Percentiles rank a stretch among this genome's conserved stretches.
Conservation (phyloP, 352 stramenopile species). For the Globisporangium middletonii region DNA sequence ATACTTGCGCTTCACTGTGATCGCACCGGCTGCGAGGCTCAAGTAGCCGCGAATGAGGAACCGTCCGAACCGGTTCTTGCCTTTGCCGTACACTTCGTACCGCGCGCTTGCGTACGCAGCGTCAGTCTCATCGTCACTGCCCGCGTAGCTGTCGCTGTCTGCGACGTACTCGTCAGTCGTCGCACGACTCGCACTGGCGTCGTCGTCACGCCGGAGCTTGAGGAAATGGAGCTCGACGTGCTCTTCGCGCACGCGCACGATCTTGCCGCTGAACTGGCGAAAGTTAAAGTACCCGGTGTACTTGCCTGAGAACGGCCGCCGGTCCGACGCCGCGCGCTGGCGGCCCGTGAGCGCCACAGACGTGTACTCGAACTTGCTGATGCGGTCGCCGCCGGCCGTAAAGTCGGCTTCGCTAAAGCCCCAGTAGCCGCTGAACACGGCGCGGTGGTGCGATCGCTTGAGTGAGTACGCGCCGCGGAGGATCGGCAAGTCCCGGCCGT, state of each 20-base stretch:
- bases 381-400: constrained; percentile 13
- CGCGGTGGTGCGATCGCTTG: constrained; percentile 27
- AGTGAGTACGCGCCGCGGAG: constrained; percentile 49
- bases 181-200: not conserved
- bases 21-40: constrained; percentile 32
- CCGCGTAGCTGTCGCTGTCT: constrained; percentile 20
- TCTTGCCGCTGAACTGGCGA: constrained; percentile 54
- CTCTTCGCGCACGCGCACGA: constrained; percentile 53
- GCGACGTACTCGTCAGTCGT: no score
- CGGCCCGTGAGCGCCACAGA: constrained; percentile 29
- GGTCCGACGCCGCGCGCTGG: constrained; percentile 21
- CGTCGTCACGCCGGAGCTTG: constrained; percentile 23
- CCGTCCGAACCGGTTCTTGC: constrained; percentile 55
- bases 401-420: constrained; percentile 63
- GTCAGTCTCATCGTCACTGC: constrained; percentile 17
- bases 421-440: constrained; percentile 49
- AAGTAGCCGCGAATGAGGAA: constrained; percentile 69
- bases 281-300: constrained; percentile 73
- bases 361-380: constrained; percentile 70
- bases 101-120: constrained; percentile 17
- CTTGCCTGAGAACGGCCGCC: constrained; percentile 53
- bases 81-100: constrained; percentile 62
- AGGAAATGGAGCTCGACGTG: constrained; percentile 65
- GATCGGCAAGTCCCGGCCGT: constrained; percentile 42
- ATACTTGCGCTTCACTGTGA: constrained; percentile 56